Evolutionary conservation across 495 filamentous ascomycete species (phyloP), one percentile per base, ranked within the genome.

Genomic region (Podospora anserina): DNA sequence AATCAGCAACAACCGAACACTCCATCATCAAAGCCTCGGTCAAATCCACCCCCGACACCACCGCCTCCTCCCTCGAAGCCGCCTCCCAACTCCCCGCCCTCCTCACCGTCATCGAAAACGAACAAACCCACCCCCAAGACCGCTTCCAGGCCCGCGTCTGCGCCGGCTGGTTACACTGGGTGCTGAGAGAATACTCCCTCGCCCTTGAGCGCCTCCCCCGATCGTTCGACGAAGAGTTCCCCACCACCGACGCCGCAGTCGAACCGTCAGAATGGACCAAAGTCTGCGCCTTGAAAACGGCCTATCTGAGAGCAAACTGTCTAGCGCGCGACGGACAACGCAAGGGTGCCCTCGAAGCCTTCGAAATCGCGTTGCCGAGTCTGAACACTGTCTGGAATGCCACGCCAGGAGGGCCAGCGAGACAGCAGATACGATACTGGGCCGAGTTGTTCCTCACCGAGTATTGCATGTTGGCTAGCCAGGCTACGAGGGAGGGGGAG

Each of bases 81-180:
- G 80, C 84, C 7, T 78, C 83, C 54, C 82, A 84, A 39, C 80
- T 94, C 0, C 84, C 88, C 26, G 85, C 89, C 70, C 80, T 92
- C 63, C 78, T 91, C 58, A 82, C 87, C 61, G 91, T 87, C 3
- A 88, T 94, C 68, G 88, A 92, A 54, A 81, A 82, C 54, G 87
- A 87, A 62, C 80, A 82, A 7, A 78, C 79, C 0, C 78, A 84
- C 64, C 78, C 78, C 30, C 87, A 94, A 78, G 93, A 97, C 75
- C 82, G 85, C 57, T 90, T 93, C 62, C 91, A 95, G 76, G 92
- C 91, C 20, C 88, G 86, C 67, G 87, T 93, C 56, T 96, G 92
- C 76, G 72, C 94, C 28, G 93, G 87, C 64, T 94, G 92, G 91
- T 79, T 96, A 69, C 88, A 96, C 75, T 92, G 89, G 87, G 86